Evolutionary conservation across 1,284 basidiomycete species (phyloP), one percentile per base, ranked within the genome.

Genomic region (Dichomitus squalens): DNA sequence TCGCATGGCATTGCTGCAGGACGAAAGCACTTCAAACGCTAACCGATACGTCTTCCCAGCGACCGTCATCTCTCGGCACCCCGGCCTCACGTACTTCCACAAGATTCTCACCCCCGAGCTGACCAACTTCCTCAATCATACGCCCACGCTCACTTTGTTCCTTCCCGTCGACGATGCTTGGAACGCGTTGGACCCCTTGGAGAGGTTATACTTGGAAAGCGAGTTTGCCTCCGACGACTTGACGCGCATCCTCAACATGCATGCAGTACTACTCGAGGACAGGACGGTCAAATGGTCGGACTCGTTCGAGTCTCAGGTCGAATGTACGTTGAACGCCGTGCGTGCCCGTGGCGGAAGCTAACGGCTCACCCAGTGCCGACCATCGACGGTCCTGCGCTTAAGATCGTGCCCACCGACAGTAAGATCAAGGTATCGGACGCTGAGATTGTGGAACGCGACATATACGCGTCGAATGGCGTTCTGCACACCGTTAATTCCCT

Each of bases 381-480:
- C 4, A 70, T 89, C 43, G 82, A 89, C 38, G 91, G 90, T 8
- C 81, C 81, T 20, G 76, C 78, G 7, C 79, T 96, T n/a, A 76
- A 86, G 43, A 76, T 95, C 44, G 72, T 78, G 3, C 74, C 79
- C 14, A 72, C 80, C 23, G 71, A 80, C 3, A 79, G 61, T 41
- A 80, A 81, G 58, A 81, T 87, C 27, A 79, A 71, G 23, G 78
- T 96, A 38, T 90, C 90, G 46, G 79, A 80, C 25, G 87, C 92
- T 1, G 74, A 79, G 21, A 77, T 95, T 27, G 69, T 86, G 7
- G 77, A 86, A 16, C 83, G 86, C 4, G 95, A 98, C 69, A 86
- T 96, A 43, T 93, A 95, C 65, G 93, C 93, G 2, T 88, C 92
- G n/a, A 98, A 98, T 65, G 95, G 95, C 48, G 97, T 98, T 40